Evolutionary conservation across 208 protist genomes (phyloP), one percentile per base, ranked within the genome.

Genomic region (Leishmania lainsoni): DNA sequence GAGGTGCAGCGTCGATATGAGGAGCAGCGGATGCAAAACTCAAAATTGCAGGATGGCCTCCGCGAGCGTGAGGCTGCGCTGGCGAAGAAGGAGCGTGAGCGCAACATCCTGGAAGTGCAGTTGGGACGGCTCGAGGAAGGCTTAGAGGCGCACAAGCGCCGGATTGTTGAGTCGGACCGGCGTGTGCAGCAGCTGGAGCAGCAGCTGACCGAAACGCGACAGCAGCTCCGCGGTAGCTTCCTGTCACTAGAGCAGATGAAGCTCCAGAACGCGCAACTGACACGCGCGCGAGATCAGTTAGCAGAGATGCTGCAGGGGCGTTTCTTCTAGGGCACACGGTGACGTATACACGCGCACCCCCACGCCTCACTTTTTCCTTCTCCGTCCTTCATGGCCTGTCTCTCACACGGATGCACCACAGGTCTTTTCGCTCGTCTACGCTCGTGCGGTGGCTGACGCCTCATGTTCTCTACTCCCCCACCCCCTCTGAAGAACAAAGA

Each of bases 171-270:
- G 32, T 79, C 77, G 68, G 88, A 94, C 58, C 82, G 79, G 14
- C 83, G 89, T 52, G 80, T 89, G 49, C 81, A 81, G 68, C 80
- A 86, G 82, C 66, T 93, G 48, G 79, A 91, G 49, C 49, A 75
- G 51, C 87, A 91, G 79, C 80, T 92, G 35, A 83, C 87, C 49
- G 87, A 91, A 59, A 81, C 84, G 35, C 75, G 81, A 9, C 75
- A 87, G 78, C 83, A 89, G 69, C 75, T 90, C 61, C 84, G 91
- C 22, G 79, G 83, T 63, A 83, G 85, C 48, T 84, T 81, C 65
- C 49, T 96, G 16, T 78, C 84, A 4, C 70, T 93, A 35, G 93
- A 96, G 84, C 86, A 89, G 69, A 63, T 91, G 16, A 90, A 90
- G 81, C 63, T 94, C 75, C 91, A 94, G 66, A 85, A 83, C n/a